Evolutionary conservation across 2,329 filamentous ascomycete genomes (phyloP).

Genomic region (Microsporum canis): DNA sequence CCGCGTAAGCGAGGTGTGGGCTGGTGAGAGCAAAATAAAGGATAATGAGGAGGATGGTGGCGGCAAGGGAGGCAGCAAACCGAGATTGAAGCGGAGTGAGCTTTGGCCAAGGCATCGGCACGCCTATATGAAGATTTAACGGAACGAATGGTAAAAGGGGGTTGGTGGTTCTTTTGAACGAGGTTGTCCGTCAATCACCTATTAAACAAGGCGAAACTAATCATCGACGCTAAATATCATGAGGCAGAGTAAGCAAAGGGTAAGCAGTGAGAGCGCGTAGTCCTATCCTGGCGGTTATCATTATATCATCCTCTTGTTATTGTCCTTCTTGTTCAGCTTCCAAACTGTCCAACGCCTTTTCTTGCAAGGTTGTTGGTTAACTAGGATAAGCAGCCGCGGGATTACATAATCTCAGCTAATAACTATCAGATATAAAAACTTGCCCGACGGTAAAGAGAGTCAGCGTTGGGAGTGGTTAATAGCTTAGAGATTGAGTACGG

Average conservation of each 20-base stretch:
- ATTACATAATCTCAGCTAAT: neutral
- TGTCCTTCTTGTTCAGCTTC: neutral
- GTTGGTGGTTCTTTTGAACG: slow-evolving; percentile 21
- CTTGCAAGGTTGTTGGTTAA: neutral
- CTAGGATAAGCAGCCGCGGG: neutral
- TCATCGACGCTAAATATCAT: neutral
- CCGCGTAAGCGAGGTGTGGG: slow-evolving; percentile 51
- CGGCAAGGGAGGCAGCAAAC: slow-evolving; percentile 54
- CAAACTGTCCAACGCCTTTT: neutral
- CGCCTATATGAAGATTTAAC: slow-evolving; percentile 5
- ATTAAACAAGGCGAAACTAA: neutral
- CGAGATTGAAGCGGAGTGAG: slow-evolving; percentile 61
- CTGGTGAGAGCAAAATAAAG: slow-evolving; percentile 52
- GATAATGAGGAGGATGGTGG: slow-evolving; percentile 48
- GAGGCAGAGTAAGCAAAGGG: neutral
- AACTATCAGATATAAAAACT: neutral
- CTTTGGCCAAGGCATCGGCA: slow-evolving; percentile 35
- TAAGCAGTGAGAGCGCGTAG: neutral
- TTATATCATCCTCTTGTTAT: neutral
- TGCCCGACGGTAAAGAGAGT: neutral
- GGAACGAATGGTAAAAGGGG: neutral
- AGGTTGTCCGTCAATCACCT: slow-evolving; percentile 45
- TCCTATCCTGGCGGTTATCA: neutral
- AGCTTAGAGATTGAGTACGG: neutral
- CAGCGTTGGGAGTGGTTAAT: neutral